These are phyloP conservation scores for Mariannaea elegans DNA, from an alignment of 2,329 filamentous ascomycete species.

Conservation along the genomic window DNA sequence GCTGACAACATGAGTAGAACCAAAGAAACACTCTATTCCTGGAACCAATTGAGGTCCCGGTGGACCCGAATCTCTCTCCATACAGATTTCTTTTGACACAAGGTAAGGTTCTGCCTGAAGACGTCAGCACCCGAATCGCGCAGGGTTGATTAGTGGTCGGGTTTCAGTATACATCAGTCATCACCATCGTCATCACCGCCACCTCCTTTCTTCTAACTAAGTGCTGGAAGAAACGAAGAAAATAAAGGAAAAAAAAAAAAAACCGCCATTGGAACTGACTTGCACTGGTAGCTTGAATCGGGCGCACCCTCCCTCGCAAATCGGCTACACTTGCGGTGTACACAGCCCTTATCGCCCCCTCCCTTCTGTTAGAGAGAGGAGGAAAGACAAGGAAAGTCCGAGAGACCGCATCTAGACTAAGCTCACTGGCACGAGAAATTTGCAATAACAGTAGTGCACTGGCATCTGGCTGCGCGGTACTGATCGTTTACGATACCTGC, in stretches of 20 bases:
- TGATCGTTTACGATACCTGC: background rate
- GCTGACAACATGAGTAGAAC: background rate
- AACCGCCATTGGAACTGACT: background rate
- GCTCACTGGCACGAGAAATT: background rate
- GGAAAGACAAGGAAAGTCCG: slow-evolving; percentile 4
- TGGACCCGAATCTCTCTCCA: slow-evolving; percentile 2
- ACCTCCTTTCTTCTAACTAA: background rate
- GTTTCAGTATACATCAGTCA: background rate
- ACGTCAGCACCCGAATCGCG: background rate
- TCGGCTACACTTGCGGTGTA: background rate
- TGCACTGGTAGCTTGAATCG: background rate
- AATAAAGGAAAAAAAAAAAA: background rate
- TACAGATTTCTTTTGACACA: background rate
- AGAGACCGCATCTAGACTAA: slow-evolving; percentile 5
- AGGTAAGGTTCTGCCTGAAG: slow-evolving; percentile 1
- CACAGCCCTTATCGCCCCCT: slow-evolving; percentile 3
- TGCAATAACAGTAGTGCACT: background rate
- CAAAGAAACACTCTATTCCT: background rate
- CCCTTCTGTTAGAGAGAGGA: background rate
- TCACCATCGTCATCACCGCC: slow-evolving; percentile 11
- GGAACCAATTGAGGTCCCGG: background rate
- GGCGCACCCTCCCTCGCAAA: background rate
- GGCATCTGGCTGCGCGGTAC: background rate
- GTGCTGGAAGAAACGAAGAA: background rate
- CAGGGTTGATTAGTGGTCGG: background rate